phyloP scores from a whole-genome alignment of 202 grass and related monocot species.

The Brachypodium distachyon region DNA sequence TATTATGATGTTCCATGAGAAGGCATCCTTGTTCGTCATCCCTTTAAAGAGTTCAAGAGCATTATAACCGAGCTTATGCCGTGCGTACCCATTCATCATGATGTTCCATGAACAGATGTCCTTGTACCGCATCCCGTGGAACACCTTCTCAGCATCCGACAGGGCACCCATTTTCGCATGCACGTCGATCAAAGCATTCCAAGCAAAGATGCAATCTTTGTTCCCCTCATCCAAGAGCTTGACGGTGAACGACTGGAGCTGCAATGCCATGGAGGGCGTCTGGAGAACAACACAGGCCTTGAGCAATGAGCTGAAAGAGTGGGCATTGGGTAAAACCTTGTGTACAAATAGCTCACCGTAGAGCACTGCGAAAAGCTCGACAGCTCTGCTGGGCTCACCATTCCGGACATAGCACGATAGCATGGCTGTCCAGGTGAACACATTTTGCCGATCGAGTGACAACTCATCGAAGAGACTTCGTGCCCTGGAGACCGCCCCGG shows the following conservation, averaged over 20 bases:
- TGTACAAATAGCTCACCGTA: conserved; percentile 29
- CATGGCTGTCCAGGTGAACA: conserved; percentile 59
- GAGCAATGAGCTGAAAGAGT: conserved; percentile 44
- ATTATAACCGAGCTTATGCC: conserved; percentile 23
- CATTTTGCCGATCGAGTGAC: conserved; percentile 17
- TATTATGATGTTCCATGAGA: conserved; percentile 65
- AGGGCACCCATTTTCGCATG: conserved; percentile 43
- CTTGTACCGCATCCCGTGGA: conserved; percentile 34
- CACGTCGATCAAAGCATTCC: conserved; percentile 47
- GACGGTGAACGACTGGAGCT: conserved; percentile 32
- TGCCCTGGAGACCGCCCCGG: neutral
- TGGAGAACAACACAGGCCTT: conserved; percentile 44
- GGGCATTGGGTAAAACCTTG: conserved; percentile 30
- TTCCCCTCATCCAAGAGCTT: conserved; percentile 34
- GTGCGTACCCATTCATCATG: conserved; percentile 46
- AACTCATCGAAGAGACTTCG: conserved; percentile 38
- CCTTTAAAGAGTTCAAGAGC: conserved; percentile 45
- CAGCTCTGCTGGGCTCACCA: conserved; percentile 10
- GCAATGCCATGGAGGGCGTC: conserved; percentile 21
- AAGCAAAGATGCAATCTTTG: conserved; percentile 28
- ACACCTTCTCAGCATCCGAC: conserved; percentile 42
- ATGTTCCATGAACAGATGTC: conserved; percentile 49
- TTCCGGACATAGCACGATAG: conserved; percentile 45
- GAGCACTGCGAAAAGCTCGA: conserved; percentile 26
- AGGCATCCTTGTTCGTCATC: conserved; percentile 35